Evolutionary conservation across 2,329 filamentous ascomycete species (phyloP).

Genomic region (Claviceps humidiphila): DNA sequence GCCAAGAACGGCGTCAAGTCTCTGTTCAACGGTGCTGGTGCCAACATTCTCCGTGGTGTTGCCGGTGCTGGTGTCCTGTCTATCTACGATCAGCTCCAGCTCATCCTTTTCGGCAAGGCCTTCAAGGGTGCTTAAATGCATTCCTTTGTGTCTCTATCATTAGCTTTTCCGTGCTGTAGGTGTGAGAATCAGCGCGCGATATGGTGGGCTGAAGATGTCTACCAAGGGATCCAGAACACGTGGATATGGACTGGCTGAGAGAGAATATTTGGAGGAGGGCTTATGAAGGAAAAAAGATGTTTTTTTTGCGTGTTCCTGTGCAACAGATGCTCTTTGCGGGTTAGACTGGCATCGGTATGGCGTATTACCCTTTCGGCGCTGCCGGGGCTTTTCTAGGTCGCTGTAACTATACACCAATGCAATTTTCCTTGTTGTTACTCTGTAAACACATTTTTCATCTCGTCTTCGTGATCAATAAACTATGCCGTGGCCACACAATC

Average conservation of each 20-base stretch:
- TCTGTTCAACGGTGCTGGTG: slow-evolving; percentile 99
- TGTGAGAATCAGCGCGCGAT: slow-evolving; percentile 19
- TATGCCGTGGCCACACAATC: no score
- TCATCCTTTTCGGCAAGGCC: slow-evolving; percentile 99
- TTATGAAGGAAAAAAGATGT: slow-evolving; percentile 21
- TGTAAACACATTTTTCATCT: background rate
- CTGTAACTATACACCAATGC: slow-evolving; percentile 51
- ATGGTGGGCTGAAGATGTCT: slow-evolving; percentile 23
- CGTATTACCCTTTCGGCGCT: slow-evolving; percentile 31
- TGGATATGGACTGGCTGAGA: slow-evolving; percentile 34
- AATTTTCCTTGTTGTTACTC: slow-evolving; percentile 32
- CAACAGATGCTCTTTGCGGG: slow-evolving; percentile 29
- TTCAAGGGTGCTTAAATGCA: slow-evolving; percentile 57
- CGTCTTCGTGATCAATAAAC: background rate
- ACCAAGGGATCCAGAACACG: slow-evolving; percentile 29
- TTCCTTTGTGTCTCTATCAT: slow-evolving; percentile 24
- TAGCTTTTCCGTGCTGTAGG: slow-evolving; percentile 22
- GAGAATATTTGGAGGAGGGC: slow-evolving; percentile 21
- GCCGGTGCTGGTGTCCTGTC: slow-evolving; percentile 99
- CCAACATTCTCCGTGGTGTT: slow-evolving; percentile 99
- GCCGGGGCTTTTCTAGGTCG: slow-evolving; percentile 37
- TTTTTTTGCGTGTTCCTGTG: slow-evolving; percentile 18
- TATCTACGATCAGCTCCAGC: slow-evolving; percentile 99
- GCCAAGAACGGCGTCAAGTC: slow-evolving; percentile 96
- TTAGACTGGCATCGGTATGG: slow-evolving; percentile 37